These are phyloP conservation scores for Colletotrichum viniferum DNA, from an alignment of 2,329 filamentous ascomycete species.

Conservation along the genomic window DNA sequence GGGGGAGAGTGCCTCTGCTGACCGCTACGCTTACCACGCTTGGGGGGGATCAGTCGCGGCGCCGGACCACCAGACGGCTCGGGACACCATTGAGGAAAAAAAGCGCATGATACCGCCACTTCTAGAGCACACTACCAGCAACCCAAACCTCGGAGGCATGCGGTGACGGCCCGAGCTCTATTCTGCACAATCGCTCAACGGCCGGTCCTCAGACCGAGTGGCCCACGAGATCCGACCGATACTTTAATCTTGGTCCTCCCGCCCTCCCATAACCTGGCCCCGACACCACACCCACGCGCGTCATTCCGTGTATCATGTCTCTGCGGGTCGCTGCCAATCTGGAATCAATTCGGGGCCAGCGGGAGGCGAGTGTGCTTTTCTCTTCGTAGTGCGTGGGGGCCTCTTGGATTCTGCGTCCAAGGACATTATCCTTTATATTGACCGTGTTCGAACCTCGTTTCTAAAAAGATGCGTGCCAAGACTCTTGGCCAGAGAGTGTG, in stretches of 20 bases:
- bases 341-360: not conserved
- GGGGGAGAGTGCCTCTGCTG: not conserved
- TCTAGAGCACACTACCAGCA: not conserved
- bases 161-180: not conserved
- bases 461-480: not conserved
- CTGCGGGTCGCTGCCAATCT: not conserved
- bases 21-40: not conserved
- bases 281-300: not conserved
- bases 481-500: not conserved
- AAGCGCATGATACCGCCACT: not conserved
- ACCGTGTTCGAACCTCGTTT: not conserved
- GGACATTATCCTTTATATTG: not conserved
- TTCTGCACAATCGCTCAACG: not conserved
- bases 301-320: not conserved
- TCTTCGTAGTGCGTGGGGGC: not conserved
- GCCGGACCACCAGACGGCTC: not conserved
- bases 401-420: fast-evolving
- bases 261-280: not conserved
- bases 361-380: not conserved
- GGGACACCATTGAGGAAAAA: not conserved
- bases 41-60: not conserved
- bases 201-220: not conserved
- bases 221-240: not conserved
- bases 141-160: not conserved
- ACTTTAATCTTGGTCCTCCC: not conserved